Conservation (phyloP, 768 basidiomycete genomes). For the Termitomyces sp. region DNA sequence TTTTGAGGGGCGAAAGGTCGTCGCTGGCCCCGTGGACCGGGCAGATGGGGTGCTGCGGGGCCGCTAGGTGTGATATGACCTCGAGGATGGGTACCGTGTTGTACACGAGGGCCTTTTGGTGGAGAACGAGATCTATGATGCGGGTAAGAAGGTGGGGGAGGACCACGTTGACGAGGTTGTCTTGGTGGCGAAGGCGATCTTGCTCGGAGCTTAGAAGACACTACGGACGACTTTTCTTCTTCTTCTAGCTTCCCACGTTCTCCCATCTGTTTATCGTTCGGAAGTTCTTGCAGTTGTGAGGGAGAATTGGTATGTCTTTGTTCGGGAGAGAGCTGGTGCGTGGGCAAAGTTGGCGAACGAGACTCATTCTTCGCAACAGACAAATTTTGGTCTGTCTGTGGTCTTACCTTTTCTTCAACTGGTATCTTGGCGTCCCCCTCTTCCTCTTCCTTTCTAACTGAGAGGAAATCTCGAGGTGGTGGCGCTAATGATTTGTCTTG, state of each 20-base stretch:
- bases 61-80: constrained; percentile 13
- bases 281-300: background rate
- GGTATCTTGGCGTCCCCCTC: background rate
- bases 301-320: background rate
- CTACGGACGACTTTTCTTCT: background rate
- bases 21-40: constrained; percentile 15
- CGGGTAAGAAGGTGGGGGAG: constrained; percentile 13
- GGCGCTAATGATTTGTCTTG: background rate
- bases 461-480: background rate
- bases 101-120: constrained; percentile 33
- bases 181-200: constrained; percentile 20
- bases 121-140: constrained; percentile 28
- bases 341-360: background rate
- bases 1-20: constrained; percentile 10
- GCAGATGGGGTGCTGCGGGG: constrained; percentile 14
- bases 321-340: background rate
- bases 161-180: constrained; percentile 16
- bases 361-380: background rate
- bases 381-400: background rate
- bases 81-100: constrained; percentile 10
- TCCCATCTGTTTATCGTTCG: background rate
- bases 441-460: background rate
- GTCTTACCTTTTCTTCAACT: background rate
- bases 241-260: background rate
- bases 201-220: constrained; percentile 4